Base-by-base conservation (phyloP, 148 eudicot species). In the Simmondsia chinensis region DNA sequence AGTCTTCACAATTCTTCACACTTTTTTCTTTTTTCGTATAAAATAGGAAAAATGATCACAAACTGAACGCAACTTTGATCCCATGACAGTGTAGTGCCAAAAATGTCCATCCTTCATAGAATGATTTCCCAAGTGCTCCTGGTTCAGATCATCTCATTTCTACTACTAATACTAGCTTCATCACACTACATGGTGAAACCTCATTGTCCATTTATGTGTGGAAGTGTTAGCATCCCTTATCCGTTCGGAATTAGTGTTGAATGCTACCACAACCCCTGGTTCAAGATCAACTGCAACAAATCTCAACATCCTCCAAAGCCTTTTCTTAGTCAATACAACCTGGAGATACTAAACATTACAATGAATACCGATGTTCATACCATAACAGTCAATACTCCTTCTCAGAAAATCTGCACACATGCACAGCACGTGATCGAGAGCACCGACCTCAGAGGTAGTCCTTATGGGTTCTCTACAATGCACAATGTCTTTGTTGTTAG, bases 401-500 rank as follows among this genome's bases (percentile, higher is more conserved):
- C 42, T 33, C 30, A 30, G 18, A 46, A 46, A 23, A 22, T 45
- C 1, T 52, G 39, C 25, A 28, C 35, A 29, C 44, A 18, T 21
- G 40, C 1, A 25, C 16, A 3, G 3, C 11, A 2, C n/a, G n/a
- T n/a, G n/a, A n/a, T n/a, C n/a, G n/a, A n/a, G 11, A 36, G 32
- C 13, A 2, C 4, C 4, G 43, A 41, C 12, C 25, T 69, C 11
- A 3, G 19, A 1, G 7, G 38, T 11, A 43, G 31, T 26, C 65
- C 74, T 2, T 62, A 26, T 45, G 20, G 24, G 1, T 66, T 48
- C 48, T 54, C 61, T 4, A 22, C 5, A n/a, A 40, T 31, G 27
- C 14, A 36, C 31, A 63, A 47, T 43, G 23, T 35, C 36, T 57
- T 69, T 9, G 16, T 54, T 30, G 63, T 52, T 14, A 53, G 35